phyloP scores from a whole-genome alignment of 192 early-diverging fungal genomes.

The Gryganskiella cystojenkinii region DNA sequence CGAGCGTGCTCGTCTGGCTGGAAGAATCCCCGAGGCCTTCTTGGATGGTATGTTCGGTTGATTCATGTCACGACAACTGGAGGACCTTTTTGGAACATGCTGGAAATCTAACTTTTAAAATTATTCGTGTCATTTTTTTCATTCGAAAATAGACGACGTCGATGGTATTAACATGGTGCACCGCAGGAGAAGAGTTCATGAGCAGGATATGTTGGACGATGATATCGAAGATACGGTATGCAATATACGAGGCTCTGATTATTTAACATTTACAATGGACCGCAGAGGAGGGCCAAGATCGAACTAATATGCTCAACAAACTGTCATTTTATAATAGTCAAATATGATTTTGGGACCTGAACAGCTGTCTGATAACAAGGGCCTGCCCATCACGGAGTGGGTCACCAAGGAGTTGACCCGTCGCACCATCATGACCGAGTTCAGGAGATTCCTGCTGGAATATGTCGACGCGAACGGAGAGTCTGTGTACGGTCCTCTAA shows the following conservation, averaged over 20 bases:
- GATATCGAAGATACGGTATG: conserved; percentile 49
- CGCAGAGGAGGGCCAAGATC: not conserved
- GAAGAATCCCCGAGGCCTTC: conserved; percentile 90
- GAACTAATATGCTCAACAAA: not conserved
- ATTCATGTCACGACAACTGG: conserved; percentile 33
- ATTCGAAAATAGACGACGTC: conserved; percentile 1
- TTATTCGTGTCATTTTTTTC: not conserved
- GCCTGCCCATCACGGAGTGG: conserved; percentile 84
- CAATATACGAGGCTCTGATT: not conserved
- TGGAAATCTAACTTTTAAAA: not conserved
- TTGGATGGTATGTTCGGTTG: conserved; percentile 71
- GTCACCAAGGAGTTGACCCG: conserved; percentile 87
- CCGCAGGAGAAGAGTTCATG: conserved; percentile 46
- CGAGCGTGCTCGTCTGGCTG: conserved; percentile 71
- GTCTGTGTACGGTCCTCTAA: conserved; percentile 94
- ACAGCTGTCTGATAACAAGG: conserved; percentile 86
- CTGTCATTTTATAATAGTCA: too few relatives aligned
- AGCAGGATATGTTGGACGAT: conserved; percentile 47
- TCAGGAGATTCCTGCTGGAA: conserved; percentile 88
- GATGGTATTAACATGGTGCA: conserved; percentile 38
- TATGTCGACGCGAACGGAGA: conserved; percentile 88
- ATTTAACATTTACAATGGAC: not conserved
- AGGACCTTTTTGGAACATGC: conserved; percentile 10
- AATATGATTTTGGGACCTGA: conserved; percentile 59
- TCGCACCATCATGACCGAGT: conserved; percentile 85